phyloP scores from a whole-genome alignment of 192 early-diverging fungal species.

The Mortierella antarctica region DNA sequence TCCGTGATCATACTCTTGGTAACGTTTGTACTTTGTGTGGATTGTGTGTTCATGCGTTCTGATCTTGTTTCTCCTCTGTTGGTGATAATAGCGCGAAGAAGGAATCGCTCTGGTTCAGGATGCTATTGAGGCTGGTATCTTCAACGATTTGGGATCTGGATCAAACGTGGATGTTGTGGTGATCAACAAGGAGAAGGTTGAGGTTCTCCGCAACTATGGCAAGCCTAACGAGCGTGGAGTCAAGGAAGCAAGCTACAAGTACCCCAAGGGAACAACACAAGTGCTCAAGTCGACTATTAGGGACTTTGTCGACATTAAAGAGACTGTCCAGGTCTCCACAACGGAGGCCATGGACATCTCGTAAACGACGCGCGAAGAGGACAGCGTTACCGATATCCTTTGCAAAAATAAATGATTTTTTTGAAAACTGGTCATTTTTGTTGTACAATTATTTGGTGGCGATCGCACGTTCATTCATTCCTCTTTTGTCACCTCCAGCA shows the following conservation, averaged over 20 bases:
- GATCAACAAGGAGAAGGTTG: slow-evolving; percentile 86
- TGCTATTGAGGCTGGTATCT: slow-evolving; percentile 97
- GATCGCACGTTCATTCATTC: too few relatives aligned
- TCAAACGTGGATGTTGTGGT: slow-evolving; percentile 95
- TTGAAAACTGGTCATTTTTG: too few relatives aligned
- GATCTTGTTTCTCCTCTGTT: background rate
- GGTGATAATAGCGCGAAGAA: slow-evolving; percentile 76
- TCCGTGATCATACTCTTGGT: background rate
- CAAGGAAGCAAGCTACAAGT: slow-evolving; percentile 89
- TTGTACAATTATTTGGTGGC: too few relatives aligned
- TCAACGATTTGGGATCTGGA: slow-evolving; percentile 98
- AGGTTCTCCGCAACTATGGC: slow-evolving; percentile 86
- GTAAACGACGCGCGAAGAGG: background rate
- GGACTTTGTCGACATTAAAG: slow-evolving; percentile 67
- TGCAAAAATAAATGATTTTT: too few relatives aligned
- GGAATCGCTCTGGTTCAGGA: slow-evolving; percentile 92
- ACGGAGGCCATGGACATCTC: slow-evolving; percentile 70
- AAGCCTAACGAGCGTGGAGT: slow-evolving; percentile 88
- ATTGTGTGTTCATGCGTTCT: background rate
- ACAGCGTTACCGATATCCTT: too few relatives aligned
- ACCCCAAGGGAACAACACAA: slow-evolving; percentile 60
- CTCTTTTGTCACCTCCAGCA: too few relatives aligned
- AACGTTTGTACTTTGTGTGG: background rate
- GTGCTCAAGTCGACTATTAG: slow-evolving; percentile 66
- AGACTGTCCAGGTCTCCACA: slow-evolving; percentile 57